Conservation (phyloP, 1,284 basidiomycete genomes). For the Malassezia psittaci region DNA sequence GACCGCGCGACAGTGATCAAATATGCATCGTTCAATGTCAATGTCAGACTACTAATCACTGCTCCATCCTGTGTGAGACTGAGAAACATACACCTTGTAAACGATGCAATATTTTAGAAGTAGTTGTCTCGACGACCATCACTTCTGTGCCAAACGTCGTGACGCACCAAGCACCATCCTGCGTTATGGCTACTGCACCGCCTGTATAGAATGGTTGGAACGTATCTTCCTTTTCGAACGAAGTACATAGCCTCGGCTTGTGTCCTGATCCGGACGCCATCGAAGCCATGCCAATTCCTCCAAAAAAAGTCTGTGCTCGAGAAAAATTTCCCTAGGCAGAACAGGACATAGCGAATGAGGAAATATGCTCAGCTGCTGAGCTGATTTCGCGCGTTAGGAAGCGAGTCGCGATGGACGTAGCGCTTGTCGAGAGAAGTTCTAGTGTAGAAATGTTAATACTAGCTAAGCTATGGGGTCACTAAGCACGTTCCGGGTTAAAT, state of each 20-base stretch:
- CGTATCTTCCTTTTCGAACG: slow-evolving; percentile 22
- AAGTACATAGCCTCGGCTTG: slow-evolving; percentile 22
- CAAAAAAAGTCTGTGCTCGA: slow-evolving; percentile 8
- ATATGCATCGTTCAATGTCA: slow-evolving; percentile 43
- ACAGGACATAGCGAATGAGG: not conserved
- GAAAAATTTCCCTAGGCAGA: slow-evolving; percentile 8
- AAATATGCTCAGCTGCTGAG: too few species aligned
- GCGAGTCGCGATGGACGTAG: too few species aligned
- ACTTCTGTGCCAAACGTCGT: slow-evolving; percentile 80
- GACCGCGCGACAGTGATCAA: slow-evolving; percentile 52
- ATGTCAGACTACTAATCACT: slow-evolving; percentile 51
- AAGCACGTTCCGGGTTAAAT: slow-evolving; percentile 14
- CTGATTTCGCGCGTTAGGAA: too few species aligned
- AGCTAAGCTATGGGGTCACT: not conserved
- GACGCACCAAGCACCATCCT: slow-evolving; percentile 68
- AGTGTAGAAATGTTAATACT: too few species aligned
- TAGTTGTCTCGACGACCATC: slow-evolving; percentile 66
- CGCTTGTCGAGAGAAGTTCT: too few species aligned
- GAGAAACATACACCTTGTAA: slow-evolving; percentile 18
- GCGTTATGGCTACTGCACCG: slow-evolving; percentile 59
- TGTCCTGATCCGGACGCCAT: not conserved
- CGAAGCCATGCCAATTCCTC: too few species aligned
- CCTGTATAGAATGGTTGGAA: slow-evolving; percentile 46
- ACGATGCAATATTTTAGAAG: slow-evolving; percentile 58
- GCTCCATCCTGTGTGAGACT: slow-evolving; percentile 51